Base-by-base conservation (phyloP, 805 yeast species). In the Ascoidea rubescens region DNA sequence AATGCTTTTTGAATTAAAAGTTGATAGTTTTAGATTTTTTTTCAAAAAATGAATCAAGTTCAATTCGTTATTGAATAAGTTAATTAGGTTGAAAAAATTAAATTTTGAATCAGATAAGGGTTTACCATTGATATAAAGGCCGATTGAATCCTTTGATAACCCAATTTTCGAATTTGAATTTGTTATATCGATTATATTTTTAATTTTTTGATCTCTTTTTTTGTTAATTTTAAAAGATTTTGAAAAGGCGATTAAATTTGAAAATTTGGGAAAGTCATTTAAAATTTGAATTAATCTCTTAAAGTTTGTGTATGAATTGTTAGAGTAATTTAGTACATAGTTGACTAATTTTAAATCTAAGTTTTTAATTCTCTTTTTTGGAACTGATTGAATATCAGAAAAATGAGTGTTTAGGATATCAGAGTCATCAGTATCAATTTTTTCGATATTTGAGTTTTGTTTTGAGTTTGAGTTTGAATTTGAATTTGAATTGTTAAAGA, bases 101-200 rank as follows among this genome's bases (percentile, higher is more conserved):
- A 71, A 67, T 45, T 73, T 71, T 0, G 70, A 59, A 1, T 69
- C 69, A n/a, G 77, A 66, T 1, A 82, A 63, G 1, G 80, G 71
- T 0, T 83, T 77, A 1, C 96, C 95, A 64, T 89, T 87, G 17
- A 88, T 59, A 55, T 78, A 84, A 1, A 90, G 53, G 1, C 84
- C 85, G 37, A 68, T 60, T 1, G 70, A 60, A 2, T 69, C 72
- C 5, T 68, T 58, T 1, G 70, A 60, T 2, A 71, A 56, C 0
- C 80, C 80, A 4, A 63, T 43, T 16, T 60, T 59, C 31, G 64
- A 67, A 56, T 74, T 74, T 3, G 51, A 51, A 4, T 58, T 50
- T 1, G 70, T 58, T 32, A 60, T 60, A 4, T 56, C 59, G 52
- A 62, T 52, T 2, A 75, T 56, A 4, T 60, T 59, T 5, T 64